Percentiles rank a stretch among this genome's conserved stretches.
These are phyloP conservation scores for Phytophthora tubulina DNA, from an alignment of 352 stramenopile species.

Conservation along the genomic window DNA sequence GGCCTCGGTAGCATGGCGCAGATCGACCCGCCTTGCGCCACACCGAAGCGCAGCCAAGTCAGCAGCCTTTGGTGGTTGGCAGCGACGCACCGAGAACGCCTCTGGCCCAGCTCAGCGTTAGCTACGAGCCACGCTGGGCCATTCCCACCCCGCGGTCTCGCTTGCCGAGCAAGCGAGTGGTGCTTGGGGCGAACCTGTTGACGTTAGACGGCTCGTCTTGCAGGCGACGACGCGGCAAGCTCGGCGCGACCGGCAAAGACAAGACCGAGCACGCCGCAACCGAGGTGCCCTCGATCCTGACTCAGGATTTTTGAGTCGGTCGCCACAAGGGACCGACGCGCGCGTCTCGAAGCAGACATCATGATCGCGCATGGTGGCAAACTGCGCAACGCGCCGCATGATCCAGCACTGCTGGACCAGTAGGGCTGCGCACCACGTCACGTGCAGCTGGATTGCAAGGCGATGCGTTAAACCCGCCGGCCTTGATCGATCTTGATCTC, in stretches of 20 bases:
- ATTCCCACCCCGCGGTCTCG: slow-evolving; percentile 25
- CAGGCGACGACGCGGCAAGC: slow-evolving; percentile 1
- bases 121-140: slow-evolving; percentile 4
- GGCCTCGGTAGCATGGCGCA: not conserved
- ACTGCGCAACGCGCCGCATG: not conserved
- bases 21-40: not conserved
- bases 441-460: slow-evolving; percentile 1
- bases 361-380: not conserved
- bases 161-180: slow-evolving; percentile 30
- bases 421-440: not conserved
- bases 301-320: not conserved
- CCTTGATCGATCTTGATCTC: slow-evolving; percentile 5
- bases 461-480: not conserved
- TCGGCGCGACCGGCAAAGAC: not conserved
- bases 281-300: not conserved
- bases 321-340: slow-evolving; percentile 4
- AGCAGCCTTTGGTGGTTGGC: not conserved
- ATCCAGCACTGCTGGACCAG: no score
- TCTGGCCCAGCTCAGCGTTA: slow-evolving; percentile 20
- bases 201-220: slow-evolving; percentile 17
- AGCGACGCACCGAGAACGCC: slow-evolving; percentile 22
- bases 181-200: slow-evolving; percentile 15
- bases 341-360: slow-evolving; percentile 5
- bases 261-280: slow-evolving; percentile 13
- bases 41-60: not conserved